Base-by-base conservation (phyloP, 352 stramenopile species). In the Phytopythium kandeliae region DNA sequence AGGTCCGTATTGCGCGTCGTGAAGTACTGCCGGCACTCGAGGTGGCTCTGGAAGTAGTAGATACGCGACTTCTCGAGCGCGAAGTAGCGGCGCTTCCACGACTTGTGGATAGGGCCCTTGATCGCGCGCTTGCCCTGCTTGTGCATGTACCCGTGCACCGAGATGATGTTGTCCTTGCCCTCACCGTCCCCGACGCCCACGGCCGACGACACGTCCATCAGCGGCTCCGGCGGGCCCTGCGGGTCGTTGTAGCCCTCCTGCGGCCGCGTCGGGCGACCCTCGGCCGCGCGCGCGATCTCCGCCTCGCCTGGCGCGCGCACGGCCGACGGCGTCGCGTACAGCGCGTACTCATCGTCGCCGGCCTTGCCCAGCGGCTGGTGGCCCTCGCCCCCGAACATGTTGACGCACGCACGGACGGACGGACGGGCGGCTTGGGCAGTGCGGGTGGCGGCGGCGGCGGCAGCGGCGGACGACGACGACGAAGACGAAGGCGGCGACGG, bases 111-210 rank as follows among this genome's bases (percentile, higher is more conserved):
- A 19, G 77, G 77, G 0, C 77, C 77, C 62, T 88, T 88, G 54
- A 88, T 77, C 24, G 69, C 60, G 43, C 74, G 74, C 66, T 85
- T 85, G 58, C 77, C 77, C 61, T 88, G 77, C 63, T 88, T 88
- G 77, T 88, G 74, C 64, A 88, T 65, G 68, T 86, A 88, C 45
- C 77, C 77, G 59, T 88, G 77, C 48, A 88, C 74, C 45, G 74
- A 81, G 61, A 88, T 88, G 67, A 88, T 77, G 62, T 86, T 86
- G 60, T 78, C 74, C 58, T 89, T 75, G 40, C 63, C 71, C 19
- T 53, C 51, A 16, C 36, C 45, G 19, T 57, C 53, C n/a, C n/a
- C n/a, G 37, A 51, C 42, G 25, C 60, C 71, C 2, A 75, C 59
- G 35, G 55, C 65, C 45, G 70, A 66, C 24, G 67, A 74, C 66